Base-by-base conservation (phyloP, 2,329 filamentous ascomycete genomes). In the Cladosporium austrohemisphaericum region DNA sequence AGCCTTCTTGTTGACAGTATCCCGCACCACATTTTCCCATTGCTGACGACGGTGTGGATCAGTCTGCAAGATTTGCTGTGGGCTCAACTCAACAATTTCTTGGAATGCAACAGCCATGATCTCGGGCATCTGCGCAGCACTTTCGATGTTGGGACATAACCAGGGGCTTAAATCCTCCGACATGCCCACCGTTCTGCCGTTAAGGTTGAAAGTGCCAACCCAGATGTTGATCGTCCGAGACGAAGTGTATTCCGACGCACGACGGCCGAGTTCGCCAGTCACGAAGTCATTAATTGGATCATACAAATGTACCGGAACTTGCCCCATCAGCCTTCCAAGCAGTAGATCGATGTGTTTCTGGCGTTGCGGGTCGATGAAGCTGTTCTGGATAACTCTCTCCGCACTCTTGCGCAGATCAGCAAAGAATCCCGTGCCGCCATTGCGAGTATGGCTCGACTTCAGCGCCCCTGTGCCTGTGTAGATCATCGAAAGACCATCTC, bases 61-160 rank as follows among this genome's bases (percentile, higher is more conserved):
- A 52, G 91, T 97, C 57, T 94, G 95, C 90, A 98, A 96, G 63
- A 98, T 97, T 63, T 98, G 93, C 66, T 97, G 92, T 13, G 94
- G 93, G 60, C 89, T 96, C 38, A 98, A 74, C 63, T 95, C 88
- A n/a, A 98, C 93, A 55, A 98, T 97, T 68, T 98, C 93, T 65
- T 98, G 93, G 60, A 98, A 97, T 0, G 89, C 93, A 13, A 96
- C 84, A 6, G 86, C 90, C 44, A 95, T 83, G 29, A 98, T 87
- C 51, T 92, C 87, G 5, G 93, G 91, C 53, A 87, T 82, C 38
- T 78, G 71, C 36, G 76, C 69, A n/a, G 75, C 71, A 14, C 68
- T 59, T 41, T 80, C 75, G 3, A 81, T 67, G 3, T 77, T 70
- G 0, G 88, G 87, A 62, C 86, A 90, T 3, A 98, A 73, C 93